These are phyloP conservation scores for Kluyveromyces marxianus DNA, from an alignment of 1,139 yeast genomes.

Conservation along the genomic window DNA sequence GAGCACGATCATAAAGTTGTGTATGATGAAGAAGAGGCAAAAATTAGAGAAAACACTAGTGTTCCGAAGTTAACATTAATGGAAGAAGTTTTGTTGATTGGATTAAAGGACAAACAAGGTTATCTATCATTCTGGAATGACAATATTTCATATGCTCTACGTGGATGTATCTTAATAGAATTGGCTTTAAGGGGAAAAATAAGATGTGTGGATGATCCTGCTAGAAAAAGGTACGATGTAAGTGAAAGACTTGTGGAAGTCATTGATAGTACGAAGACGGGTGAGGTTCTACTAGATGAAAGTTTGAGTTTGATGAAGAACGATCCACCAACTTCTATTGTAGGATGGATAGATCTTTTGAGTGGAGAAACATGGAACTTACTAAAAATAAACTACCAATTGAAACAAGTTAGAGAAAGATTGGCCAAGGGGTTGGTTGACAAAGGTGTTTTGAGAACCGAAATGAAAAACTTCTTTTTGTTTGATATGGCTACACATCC, in stretches of 20 bases:
- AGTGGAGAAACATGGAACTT: conserved; percentile 98
- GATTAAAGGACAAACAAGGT: conserved; percentile 92
- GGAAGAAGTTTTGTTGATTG: conserved; percentile 93
- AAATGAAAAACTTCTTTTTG: conserved; percentile 84
- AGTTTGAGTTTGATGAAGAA: conserved; percentile 83
- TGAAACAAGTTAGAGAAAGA: conserved; percentile 94
- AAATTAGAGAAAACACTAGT: conserved; percentile 33
- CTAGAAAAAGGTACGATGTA: conserved; percentile 82
- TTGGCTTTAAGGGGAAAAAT: conserved; percentile 86
- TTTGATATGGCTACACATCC: conserved; percentile 99
- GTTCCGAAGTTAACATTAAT: conserved; percentile 77
- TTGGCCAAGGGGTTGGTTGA: conserved; percentile 95
- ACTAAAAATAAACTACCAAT: conserved; percentile 87
- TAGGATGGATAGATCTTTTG: conserved; percentile 89
- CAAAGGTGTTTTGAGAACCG: conserved; percentile 94
- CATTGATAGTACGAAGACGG: conserved; percentile 78
- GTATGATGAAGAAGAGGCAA: conserved; percentile 61
- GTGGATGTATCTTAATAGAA: conserved; percentile 91
- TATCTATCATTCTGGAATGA: conserved; percentile 97
- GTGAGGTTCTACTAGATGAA: conserved; percentile 92
- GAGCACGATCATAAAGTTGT: conserved; percentile 48
- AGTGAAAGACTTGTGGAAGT: conserved; percentile 86
- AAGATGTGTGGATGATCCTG: conserved; percentile 84
- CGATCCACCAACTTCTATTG: conserved; percentile 73
- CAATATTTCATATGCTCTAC: conserved; percentile 87